A percentile compares a stretch with the other conserved stretches of the same genome.
Evolutionary conservation across 2,329 filamentous ascomycete genomes (phyloP).

Genomic region (Neophaeococcomyces aloes): DNA sequence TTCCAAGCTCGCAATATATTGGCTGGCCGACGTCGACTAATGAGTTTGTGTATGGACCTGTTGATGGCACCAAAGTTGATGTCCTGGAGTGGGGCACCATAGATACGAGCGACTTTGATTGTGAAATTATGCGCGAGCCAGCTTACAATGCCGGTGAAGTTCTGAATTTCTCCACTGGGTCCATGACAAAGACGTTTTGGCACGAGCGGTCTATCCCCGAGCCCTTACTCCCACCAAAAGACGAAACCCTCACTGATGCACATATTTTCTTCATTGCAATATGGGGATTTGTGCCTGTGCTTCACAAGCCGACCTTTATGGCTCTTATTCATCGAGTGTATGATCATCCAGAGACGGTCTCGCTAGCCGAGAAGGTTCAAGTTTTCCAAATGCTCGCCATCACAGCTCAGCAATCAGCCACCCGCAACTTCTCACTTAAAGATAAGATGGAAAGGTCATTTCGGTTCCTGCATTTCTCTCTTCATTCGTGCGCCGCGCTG

Average conservation of each 20-base stretch:
- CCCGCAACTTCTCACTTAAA: constrained; percentile 52
- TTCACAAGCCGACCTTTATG: constrained; percentile 68
- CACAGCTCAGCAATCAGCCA: constrained; percentile 67
- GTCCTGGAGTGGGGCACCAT: constrained; percentile 65
- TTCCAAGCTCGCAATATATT: constrained; percentile 17
- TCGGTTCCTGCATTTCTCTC: constrained; percentile 65
- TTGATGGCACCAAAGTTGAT: constrained; percentile 65
- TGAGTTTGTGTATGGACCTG: constrained; percentile 14
- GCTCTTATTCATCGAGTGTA: constrained; percentile 61
- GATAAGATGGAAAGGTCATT: constrained; percentile 53
- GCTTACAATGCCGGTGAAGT: constrained; percentile 35
- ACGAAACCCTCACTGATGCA: constrained; percentile 57
- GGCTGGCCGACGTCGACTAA: constrained; percentile 18
- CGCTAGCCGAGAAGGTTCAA: constrained; percentile 55
- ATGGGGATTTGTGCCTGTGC: constrained; percentile 59
- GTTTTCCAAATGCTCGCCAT: constrained; percentile 71
- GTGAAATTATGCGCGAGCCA: constrained; percentile 46
- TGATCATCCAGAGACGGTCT: constrained; percentile 52
- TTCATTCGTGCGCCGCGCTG: constrained; percentile 59
- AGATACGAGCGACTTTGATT: constrained; percentile 63
- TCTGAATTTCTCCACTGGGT: constrained; percentile 62
- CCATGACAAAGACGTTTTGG: constrained; percentile 56
- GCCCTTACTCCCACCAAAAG: constrained; percentile 48
- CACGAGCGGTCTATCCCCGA: constrained; percentile 45
- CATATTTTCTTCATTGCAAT: constrained; percentile 67